Evolutionary conservation across 106 monocot species (phyloP).

Genomic region (Dendrobium officinale): DNA sequence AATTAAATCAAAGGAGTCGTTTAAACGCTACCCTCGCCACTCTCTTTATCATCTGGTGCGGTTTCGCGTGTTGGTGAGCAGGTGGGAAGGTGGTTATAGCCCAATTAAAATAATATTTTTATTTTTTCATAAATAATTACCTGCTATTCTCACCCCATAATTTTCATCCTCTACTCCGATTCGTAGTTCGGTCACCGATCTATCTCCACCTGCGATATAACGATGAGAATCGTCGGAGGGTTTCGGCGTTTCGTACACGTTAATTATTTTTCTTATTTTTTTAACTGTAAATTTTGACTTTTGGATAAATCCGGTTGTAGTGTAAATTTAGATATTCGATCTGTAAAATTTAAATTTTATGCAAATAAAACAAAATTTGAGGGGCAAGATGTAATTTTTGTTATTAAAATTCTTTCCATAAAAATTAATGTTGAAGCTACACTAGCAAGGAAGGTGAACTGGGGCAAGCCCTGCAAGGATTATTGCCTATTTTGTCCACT

Average conservation of each 20-base stretch:
- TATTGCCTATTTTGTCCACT: neutral
- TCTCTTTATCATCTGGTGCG: neutral
- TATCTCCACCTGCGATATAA: neutral
- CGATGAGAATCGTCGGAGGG: neutral
- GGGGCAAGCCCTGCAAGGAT: too few relatives aligned
- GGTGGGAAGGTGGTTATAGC: slow-evolving; percentile 2
- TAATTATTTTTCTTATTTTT: neutral
- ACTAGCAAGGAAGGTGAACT: too few relatives aligned
- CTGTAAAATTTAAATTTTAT: too few relatives aligned
- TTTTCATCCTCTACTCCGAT: neutral
- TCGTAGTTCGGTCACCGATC: neutral
- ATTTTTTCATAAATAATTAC: too few relatives aligned
- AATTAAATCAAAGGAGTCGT: neutral
- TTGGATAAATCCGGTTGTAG: too few relatives aligned
- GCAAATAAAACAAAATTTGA: too few relatives aligned
- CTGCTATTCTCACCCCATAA: neutral
- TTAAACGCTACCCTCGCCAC: too few relatives aligned
- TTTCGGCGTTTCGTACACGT: neutral
- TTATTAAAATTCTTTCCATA: too few relatives aligned
- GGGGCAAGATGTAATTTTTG: too few relatives aligned
- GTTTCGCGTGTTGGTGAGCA: slow-evolving; percentile 2
- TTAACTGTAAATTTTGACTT: neutral
- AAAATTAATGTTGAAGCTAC: too few relatives aligned
- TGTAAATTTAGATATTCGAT: too few relatives aligned
- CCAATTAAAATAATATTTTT: neutral